Conservation (phyloP, 2,329 filamentous ascomycete species). For the Purpureocillium takamizusanense region DNA sequence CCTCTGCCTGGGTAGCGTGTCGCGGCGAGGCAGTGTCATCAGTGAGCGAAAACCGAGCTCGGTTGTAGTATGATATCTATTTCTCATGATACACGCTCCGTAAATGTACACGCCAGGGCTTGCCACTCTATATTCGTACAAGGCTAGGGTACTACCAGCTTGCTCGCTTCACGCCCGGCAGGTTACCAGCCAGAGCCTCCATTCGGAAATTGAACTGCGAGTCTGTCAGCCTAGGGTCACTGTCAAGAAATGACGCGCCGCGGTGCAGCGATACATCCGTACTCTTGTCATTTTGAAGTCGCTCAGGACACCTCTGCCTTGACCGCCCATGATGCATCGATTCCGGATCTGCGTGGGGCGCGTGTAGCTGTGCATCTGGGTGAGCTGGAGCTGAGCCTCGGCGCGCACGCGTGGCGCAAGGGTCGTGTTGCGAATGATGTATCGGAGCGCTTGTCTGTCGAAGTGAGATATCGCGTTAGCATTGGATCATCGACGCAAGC, state of each 20-base stretch:
- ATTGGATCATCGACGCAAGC: too few relatives aligned
- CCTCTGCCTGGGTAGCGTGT: too few relatives aligned
- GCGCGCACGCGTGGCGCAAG: conserved; percentile 75
- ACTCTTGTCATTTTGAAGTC: conserved; percentile 91
- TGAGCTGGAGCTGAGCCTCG: conserved; percentile 85
- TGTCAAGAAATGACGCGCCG: background rate
- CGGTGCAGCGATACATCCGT: conserved; percentile 30
- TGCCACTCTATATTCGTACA: background rate
- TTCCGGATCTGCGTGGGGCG: conserved; percentile 90
- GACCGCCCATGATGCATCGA: conserved; percentile 86
- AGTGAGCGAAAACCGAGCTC: too few relatives aligned
- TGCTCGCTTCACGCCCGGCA: conserved; percentile 92
- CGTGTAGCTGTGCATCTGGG: conserved; percentile 95
- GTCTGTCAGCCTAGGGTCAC: conserved; percentile 14
- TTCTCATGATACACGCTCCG: too few relatives aligned
- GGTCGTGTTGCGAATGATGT: conserved; percentile 87
- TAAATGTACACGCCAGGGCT: too few relatives aligned
- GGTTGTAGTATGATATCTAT: too few relatives aligned
- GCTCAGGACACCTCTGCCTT: conserved; percentile 78
- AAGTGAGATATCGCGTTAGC: too few relatives aligned
- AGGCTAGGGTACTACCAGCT: conserved; percentile 61
- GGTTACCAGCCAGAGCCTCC: conserved; percentile 73
- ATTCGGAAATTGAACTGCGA: conserved; percentile 82
- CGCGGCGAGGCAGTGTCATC: too few relatives aligned
- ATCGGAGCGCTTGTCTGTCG: conserved; percentile 77